A percentile compares a stretch with the other conserved stretches of the same genome.
Evolutionary conservation across 2,329 filamentous ascomycete species (phyloP).

Genomic region (Phyllosticta citrichinensis): DNA sequence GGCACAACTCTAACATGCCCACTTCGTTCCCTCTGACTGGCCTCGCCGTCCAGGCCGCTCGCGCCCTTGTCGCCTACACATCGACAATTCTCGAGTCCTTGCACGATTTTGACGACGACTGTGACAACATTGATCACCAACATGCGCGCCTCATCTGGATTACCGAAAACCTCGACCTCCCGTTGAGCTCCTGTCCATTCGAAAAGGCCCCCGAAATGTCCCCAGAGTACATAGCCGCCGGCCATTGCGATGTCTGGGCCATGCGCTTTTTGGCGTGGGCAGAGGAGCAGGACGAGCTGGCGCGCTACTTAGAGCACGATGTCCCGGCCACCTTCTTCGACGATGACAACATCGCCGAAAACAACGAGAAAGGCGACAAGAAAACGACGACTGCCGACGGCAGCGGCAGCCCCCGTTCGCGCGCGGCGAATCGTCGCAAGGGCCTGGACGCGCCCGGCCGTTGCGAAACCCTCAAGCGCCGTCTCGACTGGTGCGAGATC

Average conservation of each 20-base stretch:
- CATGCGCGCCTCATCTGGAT: not conserved
- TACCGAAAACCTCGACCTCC: not conserved
- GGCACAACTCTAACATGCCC: not conserved
- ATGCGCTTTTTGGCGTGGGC: slow-evolving; percentile 4
- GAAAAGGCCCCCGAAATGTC: not conserved
- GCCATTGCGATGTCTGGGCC: slow-evolving; percentile 5
- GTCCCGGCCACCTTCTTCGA: not conserved
- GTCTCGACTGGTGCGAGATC: not conserved
- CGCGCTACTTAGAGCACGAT: not conserved
- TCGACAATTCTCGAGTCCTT: not conserved
- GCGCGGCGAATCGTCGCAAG: not conserved
- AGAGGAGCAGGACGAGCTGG: slow-evolving; percentile 4
- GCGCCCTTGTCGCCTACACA: not conserved
- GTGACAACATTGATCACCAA: not conserved
- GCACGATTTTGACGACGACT: not conserved
- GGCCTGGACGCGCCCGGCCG: not conserved
- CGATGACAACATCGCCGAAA: not conserved
- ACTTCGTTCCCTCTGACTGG: not conserved
- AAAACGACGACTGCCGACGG: not conserved
- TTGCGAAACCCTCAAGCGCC: not conserved
- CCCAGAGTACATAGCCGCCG: not conserved
- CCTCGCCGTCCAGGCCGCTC: not conserved
- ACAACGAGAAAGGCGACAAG: not conserved
- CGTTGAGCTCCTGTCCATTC: not conserved
- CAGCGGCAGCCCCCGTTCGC: not conserved